Base-by-base conservation (phyloP, 331 rosid genomes). In the Cucumis variabilis region DNA sequence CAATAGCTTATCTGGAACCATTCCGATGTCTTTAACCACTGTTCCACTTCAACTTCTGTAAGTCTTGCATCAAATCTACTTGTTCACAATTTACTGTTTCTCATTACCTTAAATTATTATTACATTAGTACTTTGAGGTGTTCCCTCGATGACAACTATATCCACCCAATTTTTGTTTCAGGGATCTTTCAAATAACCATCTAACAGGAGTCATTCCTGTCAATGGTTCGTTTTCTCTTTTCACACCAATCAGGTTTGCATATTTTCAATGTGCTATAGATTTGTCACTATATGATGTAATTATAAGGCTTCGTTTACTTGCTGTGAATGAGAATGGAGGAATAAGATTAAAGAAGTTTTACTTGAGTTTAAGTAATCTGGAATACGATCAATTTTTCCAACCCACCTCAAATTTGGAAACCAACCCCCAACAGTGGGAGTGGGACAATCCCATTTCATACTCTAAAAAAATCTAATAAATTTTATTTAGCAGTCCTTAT, bases 11-110 rank as follows among this genome's bases (percentile, higher is more conserved):
- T 1, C 88, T 0, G 99, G 96, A 86, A 9, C 5, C 63, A 96
- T 96, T 90, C 98, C 98, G 21, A 0, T 19, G 30, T 2, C 89
- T n/a, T 90, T 96, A 91, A 95, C 98, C 37, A 85, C 2, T 1
- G 91, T 94, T 85, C n/a, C 99, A 44, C 96, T 96, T 85, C 98
- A 96, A 96, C 95, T 96, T 83, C 88, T 96, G 99, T 96, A 88
- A 96, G 99, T 96, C 70, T 85, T 84, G 58, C 67, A 63, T 70
- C 9, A 14, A 5, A 30, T 30, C 46, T 70, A 70, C 76, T 37
- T 28, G 41, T 70, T 70, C 48, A 70, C 23, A 16, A 15, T 30
- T 13, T 27, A 70, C 15, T 2, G 19, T 15, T 80, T 66, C 44
- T 84, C 77, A 33, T 87, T 87, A 30, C 87, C 76, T 72, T 83